phyloP scores from a whole-genome alignment of 2,329 filamentous ascomycete species.

The Penicillium sp. region DNA sequence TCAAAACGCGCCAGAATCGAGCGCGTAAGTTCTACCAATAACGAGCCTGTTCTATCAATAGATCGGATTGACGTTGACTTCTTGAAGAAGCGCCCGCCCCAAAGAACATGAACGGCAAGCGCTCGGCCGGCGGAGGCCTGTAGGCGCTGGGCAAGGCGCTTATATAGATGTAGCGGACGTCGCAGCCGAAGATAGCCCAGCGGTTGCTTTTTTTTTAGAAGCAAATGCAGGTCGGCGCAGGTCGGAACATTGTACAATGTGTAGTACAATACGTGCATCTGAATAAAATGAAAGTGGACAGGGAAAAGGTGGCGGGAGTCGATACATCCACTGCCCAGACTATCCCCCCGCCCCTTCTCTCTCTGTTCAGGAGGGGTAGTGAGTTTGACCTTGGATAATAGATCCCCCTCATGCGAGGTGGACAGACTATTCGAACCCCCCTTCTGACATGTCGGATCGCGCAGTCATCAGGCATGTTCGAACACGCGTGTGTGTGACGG shows the following conservation, averaged over 20 bases:
- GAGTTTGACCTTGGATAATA: constrained; percentile 2
- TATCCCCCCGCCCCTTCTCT: not conserved
- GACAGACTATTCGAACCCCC: constrained; percentile 8
- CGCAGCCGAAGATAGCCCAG: constrained; percentile 4
- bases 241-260: constrained; percentile 13
- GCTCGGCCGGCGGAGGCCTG: not conserved
- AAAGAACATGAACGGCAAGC: not conserved
- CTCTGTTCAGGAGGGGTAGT: not conserved
- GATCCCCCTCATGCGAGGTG: constrained; percentile 23
- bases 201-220: constrained; percentile 18
- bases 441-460: constrained; percentile 10
- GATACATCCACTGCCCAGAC: constrained; percentile 9
- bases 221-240: constrained; percentile 1
- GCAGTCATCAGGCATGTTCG: constrained; percentile 7
- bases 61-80: constrained; percentile 1
- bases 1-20: not conserved
- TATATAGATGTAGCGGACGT: constrained; percentile 17
- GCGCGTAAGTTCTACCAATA: not conserved
- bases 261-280: constrained; percentile 3
- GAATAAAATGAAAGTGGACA: not conserved
- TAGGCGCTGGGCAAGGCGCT: constrained; percentile 22
- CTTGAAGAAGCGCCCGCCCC: not conserved
- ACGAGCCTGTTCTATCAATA: constrained; percentile 7
- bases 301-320: not conserved
- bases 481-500: constrained; percentile 20